Base-by-base conservation (phyloP, 768 basidiomycete species). In the Favolaschia claudopus region DNA sequence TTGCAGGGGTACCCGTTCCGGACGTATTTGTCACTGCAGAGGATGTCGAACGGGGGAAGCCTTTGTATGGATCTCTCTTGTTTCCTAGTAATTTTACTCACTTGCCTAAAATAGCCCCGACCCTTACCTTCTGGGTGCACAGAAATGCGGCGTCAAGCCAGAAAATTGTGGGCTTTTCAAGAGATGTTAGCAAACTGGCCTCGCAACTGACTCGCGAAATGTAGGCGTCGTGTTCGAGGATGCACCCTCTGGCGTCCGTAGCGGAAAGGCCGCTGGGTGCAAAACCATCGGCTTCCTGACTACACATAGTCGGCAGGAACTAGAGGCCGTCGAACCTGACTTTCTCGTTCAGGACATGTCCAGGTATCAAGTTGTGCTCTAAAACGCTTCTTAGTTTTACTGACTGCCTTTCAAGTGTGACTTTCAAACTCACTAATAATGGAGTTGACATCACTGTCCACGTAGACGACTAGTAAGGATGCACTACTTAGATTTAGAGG, bases 91-190 rank as follows among this genome's bases (percentile, higher is more conserved):
- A 29, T 33, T 64, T 32, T 44, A 42, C 34, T 47, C 15, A 48
- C 43, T 38, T 34, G 39, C 39, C 15, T 5, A 38, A 40, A 44
- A 22, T 53, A 87, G 88, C 67, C 95, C 96, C 10, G 95, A 96
- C 65, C 96, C 96, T 1, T 99, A 96, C 76, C 77, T 97, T 33
- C 83, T 90, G 38, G 96, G 95, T 10, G 94, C 95, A 20, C 76
- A 88, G 70, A 79, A 79, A 58, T 88, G 89, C 64, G 83, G 85
- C 2, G 85, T 89, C 20, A 79, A 84, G 40, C 84, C 89, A 13
- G 74, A 79, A 54, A 84, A 85, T 50, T 93, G 90, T 86, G 52
- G 53, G 82, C 70, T 10, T 28, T 33, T 45, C 17, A n/a, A n/a
- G n/a, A n/a, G 42, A 40, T 19, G 33, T 65, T 37, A 15, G n/a